phyloP scores from a whole-genome alignment of 2,329 filamentous ascomycete genomes.

The Nigrospora sphaerica region DNA sequence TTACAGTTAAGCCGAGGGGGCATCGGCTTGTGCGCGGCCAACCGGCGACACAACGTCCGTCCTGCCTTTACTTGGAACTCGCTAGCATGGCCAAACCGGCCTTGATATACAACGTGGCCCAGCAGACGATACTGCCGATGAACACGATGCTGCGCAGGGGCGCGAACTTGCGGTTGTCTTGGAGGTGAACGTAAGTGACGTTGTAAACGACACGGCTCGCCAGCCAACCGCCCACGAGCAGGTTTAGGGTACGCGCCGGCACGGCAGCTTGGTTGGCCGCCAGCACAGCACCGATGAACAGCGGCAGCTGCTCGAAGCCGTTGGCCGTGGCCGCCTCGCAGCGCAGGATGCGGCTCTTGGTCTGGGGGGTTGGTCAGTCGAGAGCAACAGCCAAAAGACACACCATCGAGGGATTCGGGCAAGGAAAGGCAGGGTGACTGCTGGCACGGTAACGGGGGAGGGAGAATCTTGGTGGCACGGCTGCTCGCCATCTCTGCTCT shows the following conservation, averaged over 20 bases:
- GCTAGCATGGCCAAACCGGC: constrained; percentile 20
- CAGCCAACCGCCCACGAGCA: constrained; percentile 30
- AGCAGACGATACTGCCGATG: constrained; percentile 23
- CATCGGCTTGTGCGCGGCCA: no score
- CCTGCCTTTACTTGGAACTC: not conserved
- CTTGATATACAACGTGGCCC: constrained; percentile 31
- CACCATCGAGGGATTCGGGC: not conserved
- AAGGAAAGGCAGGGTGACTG: not conserved
- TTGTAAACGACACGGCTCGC: constrained; percentile 28
- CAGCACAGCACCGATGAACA: constrained; percentile 24
- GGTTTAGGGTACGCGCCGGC: constrained; percentile 28
- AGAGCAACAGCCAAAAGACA: not conserved
- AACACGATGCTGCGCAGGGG: constrained; percentile 30
- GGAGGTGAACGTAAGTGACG: constrained; percentile 33
- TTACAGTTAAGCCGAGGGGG: no score
- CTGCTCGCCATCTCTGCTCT: not conserved
- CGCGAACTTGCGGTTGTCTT: constrained; percentile 30
- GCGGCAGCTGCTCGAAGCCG: constrained; percentile 10
- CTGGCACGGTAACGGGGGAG: not conserved
- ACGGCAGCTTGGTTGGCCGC: constrained; percentile 39
- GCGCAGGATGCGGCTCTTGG: constrained; percentile 13
- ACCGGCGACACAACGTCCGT: no score
- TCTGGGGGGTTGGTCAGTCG: constrained; percentile 5
- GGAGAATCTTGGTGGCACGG: not conserved
- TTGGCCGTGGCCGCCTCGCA: constrained; percentile 11